A percentile compares a stretch with the other conserved stretches of the same genome.
These are phyloP conservation scores for Neospermospora avenae DNA, from an alignment of 2,329 filamentous ascomycete genomes.

Conservation along the genomic window DNA sequence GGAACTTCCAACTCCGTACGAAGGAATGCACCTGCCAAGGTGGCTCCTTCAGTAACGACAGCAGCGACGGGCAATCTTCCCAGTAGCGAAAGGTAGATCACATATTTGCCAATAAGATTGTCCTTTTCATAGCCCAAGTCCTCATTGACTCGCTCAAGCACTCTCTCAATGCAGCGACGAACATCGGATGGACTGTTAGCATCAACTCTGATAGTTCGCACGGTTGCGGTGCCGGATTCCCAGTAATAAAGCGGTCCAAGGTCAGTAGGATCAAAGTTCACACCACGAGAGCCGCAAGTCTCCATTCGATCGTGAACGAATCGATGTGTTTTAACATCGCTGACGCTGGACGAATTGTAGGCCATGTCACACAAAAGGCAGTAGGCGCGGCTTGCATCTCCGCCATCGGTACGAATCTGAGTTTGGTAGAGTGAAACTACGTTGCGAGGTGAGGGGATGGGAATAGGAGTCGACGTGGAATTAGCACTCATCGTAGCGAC, in stretches of 20 bases:
- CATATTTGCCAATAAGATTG: constrained; percentile 17
- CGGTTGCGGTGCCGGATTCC: no score
- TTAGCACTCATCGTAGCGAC: background rate
- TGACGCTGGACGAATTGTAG: constrained; percentile 11
- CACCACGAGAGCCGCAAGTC: background rate
- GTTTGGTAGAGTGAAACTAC: constrained; percentile 2
- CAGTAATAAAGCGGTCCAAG: no score
- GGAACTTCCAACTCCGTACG: background rate
- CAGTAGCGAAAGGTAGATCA: constrained; percentile 24
- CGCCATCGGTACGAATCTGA: constrained; percentile 13
- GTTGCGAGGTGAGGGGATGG: background rate
- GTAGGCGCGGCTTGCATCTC: constrained; percentile 18
- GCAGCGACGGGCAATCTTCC: constrained; percentile 14
- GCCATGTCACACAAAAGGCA: constrained; percentile 20
- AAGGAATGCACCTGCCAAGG: background rate
- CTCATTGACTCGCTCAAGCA: constrained; percentile 2
- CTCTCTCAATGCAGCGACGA: background rate
- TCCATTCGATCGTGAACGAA: constrained; percentile 2
- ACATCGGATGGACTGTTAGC: background rate
- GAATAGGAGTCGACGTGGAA: background rate
- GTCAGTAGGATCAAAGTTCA: no score
- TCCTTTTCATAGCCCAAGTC: background rate
- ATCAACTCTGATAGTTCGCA: background rate
- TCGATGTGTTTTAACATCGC: constrained; percentile 15
- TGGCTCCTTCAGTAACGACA: constrained; percentile 19